phyloP scores from a whole-genome alignment of 2,329 filamentous ascomycete genomes.

The Cladophialophora chaetospira region DNA sequence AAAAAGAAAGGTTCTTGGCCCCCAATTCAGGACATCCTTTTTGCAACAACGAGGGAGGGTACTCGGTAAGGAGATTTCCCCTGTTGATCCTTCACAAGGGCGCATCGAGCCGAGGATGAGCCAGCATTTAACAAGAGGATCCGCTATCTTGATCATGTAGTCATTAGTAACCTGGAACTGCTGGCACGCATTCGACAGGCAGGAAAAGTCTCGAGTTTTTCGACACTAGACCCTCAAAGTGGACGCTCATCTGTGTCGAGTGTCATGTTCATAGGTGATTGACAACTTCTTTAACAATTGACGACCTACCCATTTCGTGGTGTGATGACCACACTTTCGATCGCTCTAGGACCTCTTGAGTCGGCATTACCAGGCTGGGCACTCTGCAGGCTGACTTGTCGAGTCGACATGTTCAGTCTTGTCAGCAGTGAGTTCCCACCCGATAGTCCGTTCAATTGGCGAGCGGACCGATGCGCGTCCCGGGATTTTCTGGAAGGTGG shows the following conservation, averaged over 20 bases:
- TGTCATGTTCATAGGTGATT: too few relatives aligned
- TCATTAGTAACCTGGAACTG: background rate
- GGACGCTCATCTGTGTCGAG: background rate
- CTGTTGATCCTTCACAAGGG: slow-evolving; percentile 9
- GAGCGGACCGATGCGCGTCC: slow-evolving; percentile 4
- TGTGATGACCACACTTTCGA: too few relatives aligned
- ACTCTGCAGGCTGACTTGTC: too few relatives aligned
- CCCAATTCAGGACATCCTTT: too few relatives aligned
- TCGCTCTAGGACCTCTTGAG: too few relatives aligned
- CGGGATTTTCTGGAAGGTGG: background rate
- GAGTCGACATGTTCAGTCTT: background rate
- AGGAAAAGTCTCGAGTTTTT: too few relatives aligned
- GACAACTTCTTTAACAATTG: too few relatives aligned
- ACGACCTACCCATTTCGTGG: too few relatives aligned
- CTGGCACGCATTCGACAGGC: background rate
- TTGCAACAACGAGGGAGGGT: background rate
- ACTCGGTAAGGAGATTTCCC: slow-evolving; percentile 12
- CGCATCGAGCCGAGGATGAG: background rate
- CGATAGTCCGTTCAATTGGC: background rate
- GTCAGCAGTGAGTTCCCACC: slow-evolving; percentile 1
- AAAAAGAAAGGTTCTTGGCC: too few relatives aligned
- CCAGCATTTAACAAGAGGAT: background rate
- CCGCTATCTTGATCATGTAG: background rate
- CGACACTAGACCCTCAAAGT: too few relatives aligned
- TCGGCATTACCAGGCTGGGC: slow-evolving; percentile 18